A percentile compares a stretch with the other conserved stretches of the same genome.
phyloP scores from a whole-genome alignment of 768 basidiomycete species.

The Boletus eberwhitei region DNA sequence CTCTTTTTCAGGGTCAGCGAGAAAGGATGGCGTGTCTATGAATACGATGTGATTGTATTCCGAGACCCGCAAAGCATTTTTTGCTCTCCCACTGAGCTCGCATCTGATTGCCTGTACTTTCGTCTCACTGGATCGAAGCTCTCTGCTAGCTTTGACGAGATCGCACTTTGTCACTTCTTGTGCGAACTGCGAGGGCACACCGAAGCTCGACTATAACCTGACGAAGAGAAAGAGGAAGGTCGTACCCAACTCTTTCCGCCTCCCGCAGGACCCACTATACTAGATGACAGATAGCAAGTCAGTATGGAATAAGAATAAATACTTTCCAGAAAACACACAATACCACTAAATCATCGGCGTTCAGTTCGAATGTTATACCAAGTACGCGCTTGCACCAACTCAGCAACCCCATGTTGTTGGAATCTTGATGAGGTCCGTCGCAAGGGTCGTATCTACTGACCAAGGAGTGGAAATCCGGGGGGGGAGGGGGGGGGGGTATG shows the following conservation, averaged over 20 bases:
- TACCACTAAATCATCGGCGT: conserved; percentile 14
- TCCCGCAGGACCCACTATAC: conserved; percentile 19
- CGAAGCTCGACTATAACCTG: neutral
- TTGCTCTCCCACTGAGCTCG: neutral
- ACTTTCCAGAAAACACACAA: conserved; percentile 10
- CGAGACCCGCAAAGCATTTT: neutral
- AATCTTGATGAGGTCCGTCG: neutral
- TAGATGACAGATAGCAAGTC: neutral
- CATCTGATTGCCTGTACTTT: conserved; percentile 13
- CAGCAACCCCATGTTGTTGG: neutral
- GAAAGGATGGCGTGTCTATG: conserved; percentile 24
- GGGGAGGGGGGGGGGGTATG: too few species aligned
- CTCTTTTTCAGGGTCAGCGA: neutral
- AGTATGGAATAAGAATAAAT: neutral
- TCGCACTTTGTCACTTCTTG: neutral
- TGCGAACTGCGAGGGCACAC: conserved; percentile 7
- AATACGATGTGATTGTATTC: conserved; percentile 13
- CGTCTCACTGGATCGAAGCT: neutral
- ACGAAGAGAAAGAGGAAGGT: neutral
- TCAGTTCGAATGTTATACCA: neutral
- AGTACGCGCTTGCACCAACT: neutral
- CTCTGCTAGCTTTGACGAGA: neutral
- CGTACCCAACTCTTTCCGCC: conserved; percentile 21
- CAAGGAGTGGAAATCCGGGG: too few species aligned
- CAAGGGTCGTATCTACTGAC: neutral